Base-by-base conservation (phyloP, 106 monocot genomes). In the Dioscorea dumetorum region DNA sequence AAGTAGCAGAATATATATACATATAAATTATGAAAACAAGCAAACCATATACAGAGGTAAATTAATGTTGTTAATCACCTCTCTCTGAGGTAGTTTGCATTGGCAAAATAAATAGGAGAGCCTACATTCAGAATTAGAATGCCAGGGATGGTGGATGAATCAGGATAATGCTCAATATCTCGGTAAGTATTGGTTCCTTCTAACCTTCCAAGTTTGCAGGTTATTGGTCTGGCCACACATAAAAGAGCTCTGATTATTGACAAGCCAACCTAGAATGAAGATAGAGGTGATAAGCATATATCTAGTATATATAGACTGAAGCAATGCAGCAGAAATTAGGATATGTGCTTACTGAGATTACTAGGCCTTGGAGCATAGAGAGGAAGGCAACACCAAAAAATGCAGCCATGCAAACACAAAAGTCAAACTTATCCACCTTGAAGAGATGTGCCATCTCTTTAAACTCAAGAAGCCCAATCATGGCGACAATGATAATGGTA, bases 391-490 rank as follows among this genome's bases (percentile, higher is more conserved):
- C 88, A 1, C 88, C 91, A 14, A 95, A 16, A 61, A 95, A 88
- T 0, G 88, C 88, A 51, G 73, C 75, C 87, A 88, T 83, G 68
- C 95, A 95, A 33, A 88, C 70, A 74, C 67, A 57, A 62, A 95
- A 95, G 70, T 95, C 95, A 19, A 91, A 88, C 75, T 91, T 91
- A 68, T 95, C 95, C 48, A 91, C 81, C 56, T 75, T 83, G 74
- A 72, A 81, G 61, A 91, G 78, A 59, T 66, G 83, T 48, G 23
- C 24, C n/a, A 70, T 61, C 71, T 95, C 85, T 49, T 88, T 62
- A 41, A 70, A 78, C 68, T 95, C 85, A 48, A 95, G 80, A 3
- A 95, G 79, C 0, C 95, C 88, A 20, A 83, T 70, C 91, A 91
- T 95, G 60, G 95, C 87, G 2, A 81, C 84, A 22, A 80, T 69